Conservation (phyloP, 441 rosid genomes). For the Mallotus japonicus region DNA sequence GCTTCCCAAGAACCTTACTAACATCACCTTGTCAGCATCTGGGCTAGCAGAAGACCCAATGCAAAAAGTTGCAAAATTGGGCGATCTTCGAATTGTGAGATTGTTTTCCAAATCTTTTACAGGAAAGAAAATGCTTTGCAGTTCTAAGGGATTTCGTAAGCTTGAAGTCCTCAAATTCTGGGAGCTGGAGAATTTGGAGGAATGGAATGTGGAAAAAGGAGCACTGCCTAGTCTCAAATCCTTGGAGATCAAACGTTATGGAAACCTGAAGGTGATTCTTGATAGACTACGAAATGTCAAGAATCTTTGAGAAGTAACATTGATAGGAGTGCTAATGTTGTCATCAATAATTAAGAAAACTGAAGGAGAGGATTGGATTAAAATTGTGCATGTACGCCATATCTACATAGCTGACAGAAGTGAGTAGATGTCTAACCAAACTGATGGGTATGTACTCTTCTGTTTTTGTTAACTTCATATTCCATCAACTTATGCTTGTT, state of each 20-base stretch:
- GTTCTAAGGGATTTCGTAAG: background rate
- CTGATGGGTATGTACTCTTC: too few species aligned
- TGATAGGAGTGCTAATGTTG: background rate
- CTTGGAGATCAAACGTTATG: background rate
- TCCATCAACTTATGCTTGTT: too few species aligned
- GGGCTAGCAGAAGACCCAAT: background rate
- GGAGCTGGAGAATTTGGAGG: background rate
- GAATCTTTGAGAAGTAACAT: background rate
- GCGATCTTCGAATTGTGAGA: background rate
- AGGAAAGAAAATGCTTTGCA: background rate
- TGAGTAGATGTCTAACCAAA: too few species aligned
- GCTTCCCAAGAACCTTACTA: background rate
- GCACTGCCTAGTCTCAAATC: background rate
- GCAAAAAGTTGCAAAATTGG: background rate
- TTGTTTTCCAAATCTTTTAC: background rate
- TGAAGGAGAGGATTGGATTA: background rate
- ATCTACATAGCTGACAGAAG: background rate
- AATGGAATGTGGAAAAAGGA: constrained; percentile 9
- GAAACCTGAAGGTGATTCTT: background rate
- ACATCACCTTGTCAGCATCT: background rate
- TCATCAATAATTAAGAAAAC: background rate
- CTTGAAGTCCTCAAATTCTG: background rate
- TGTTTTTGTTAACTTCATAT: too few species aligned
- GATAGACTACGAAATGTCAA: background rate
- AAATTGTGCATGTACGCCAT: background rate